A percentile compares a stretch with the other conserved stretches of the same genome.
Conservation (phyloP, 305 asterid species). For the Fraxinus albicans region DNA sequence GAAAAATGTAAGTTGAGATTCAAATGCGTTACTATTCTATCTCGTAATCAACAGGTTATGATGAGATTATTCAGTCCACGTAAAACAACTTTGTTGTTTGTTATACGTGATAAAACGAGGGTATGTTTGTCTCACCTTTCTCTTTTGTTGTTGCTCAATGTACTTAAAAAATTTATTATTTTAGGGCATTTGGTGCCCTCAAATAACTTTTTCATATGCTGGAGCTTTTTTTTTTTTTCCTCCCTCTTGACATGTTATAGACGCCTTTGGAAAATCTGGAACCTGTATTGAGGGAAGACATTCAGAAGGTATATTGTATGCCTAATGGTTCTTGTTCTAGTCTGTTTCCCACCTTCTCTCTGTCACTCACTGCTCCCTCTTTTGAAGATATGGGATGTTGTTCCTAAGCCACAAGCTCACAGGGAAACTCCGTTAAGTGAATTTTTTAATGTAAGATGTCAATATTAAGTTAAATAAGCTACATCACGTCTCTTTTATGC, state of each 20-base stretch:
- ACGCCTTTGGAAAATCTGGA: constrained; percentile 98
- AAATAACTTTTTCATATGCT: constrained; percentile 2
- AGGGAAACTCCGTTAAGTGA: constrained; percentile 11
- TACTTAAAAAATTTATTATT: background rate
- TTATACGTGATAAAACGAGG: constrained; percentile 94
- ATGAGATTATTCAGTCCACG: constrained; percentile 96
- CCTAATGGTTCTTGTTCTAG: constrained; percentile 8
- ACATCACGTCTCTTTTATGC: background rate
- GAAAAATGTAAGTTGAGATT: background rate
- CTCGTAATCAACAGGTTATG: constrained; percentile 68
- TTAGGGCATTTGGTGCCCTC: constrained; percentile 17
- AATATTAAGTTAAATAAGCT: constrained; percentile 18
- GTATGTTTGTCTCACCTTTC: constrained; percentile 41
- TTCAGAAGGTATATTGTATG: constrained; percentile 68
- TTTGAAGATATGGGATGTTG: constrained; percentile 37
- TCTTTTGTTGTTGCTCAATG: constrained; percentile 13
- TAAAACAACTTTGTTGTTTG: constrained; percentile 90
- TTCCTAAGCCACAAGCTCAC: constrained; percentile 10
- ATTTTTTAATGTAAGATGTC: background rate
- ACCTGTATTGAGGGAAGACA: constrained; percentile 94
- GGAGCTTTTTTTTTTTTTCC: background rate
- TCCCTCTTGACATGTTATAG: constrained; percentile 33
- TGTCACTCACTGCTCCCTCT: constrained; percentile 12
- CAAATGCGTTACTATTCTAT: constrained; percentile 25
- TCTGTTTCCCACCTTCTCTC: constrained; percentile 19